Base-by-base conservation (phyloP, 2,329 filamentous ascomycete species). In the Verticillium albo-atrum region DNA sequence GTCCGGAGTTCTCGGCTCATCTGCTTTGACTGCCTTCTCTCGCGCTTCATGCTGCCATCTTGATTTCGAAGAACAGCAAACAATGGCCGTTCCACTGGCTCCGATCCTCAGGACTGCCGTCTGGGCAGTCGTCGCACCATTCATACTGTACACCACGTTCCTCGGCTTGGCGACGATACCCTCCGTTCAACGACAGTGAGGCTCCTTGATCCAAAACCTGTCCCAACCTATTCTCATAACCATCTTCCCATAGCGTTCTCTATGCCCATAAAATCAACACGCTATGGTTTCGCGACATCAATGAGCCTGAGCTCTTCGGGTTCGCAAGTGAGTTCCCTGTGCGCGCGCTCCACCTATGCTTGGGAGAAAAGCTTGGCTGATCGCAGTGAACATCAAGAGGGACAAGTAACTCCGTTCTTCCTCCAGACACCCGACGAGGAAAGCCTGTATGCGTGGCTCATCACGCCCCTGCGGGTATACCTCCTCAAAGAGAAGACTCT, bases 361-460 rank as follows among this genome's bases (percentile, higher is more conserved):
- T 57, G 35, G 51, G 32, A 32, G 35, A 26, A 37, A 37, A n/a
- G 26, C 51, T 50, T 53, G 51, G 51, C 27, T 53, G 15, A 20
- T 53, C 47, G 9, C 37, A 37, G 15, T 15, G 26, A 17, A 17
- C 26, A 7, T 20, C 20, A 32, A 94, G 90, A 86, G 70, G 92
- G 92, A 66, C 94, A 98, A 75, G 89, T 96, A 3, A 92, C 91
- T 6, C 90, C 94, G 0, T 97, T 98, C 72, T 86, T 84, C 54
- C 75, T 98, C 37, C 77, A 75, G 4, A 95, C 92, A 0, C 78
- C 85, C 1, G 93, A 97, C 71, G 85, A 87, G 42, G 88, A 93
- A 72, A 85, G 79, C 2, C 77, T 98, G 20, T 96, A 95, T 70
- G 90, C 90, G 27, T 98, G 94, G 94, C 94, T 97, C 69, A 82